Conservation (phyloP, 2,329 filamentous ascomycete species). For the Apiospora malaysiana region DNA sequence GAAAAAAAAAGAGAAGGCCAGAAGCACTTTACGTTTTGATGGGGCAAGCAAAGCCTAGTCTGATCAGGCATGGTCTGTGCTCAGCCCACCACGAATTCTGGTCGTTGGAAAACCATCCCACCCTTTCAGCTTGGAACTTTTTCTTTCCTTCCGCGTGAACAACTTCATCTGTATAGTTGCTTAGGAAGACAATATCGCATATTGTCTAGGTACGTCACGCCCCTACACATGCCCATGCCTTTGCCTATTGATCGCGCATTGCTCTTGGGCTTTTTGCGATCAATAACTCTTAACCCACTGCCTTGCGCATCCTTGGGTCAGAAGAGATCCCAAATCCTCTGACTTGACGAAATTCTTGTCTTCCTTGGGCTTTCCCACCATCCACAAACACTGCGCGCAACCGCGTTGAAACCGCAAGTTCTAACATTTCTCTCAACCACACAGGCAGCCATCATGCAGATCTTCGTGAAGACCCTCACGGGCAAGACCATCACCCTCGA, state of each 20-base stretch:
- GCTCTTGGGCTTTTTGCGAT: neutral
- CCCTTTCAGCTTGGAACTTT: conserved; percentile 15
- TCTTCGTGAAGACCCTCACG: conserved; percentile 88
- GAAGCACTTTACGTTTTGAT: conserved; percentile 4
- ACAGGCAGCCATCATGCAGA: conserved; percentile 70
- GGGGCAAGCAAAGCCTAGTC: conserved; percentile 22
- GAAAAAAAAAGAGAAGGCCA: neutral
- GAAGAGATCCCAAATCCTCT: neutral
- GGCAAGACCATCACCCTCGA: conserved; percentile 99
- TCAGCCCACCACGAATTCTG: neutral
- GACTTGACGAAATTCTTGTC: neutral
- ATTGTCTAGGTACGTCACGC: conserved; percentile 65
- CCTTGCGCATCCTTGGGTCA: neutral
- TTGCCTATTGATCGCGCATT: neutral
- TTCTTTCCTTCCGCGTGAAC: conserved; percentile 18
- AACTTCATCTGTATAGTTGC: conserved; percentile 61
- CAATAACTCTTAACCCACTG: neutral
- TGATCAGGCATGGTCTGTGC: conserved; percentile 24
- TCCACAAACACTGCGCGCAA: neutral
- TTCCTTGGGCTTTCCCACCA: neutral
- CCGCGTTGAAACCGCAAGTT: neutral
- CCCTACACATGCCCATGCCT: neutral
- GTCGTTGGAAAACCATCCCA: conserved; percentile 12
- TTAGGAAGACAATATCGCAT: conserved; percentile 65
- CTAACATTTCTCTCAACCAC: neutral